phyloP scores from a whole-genome alignment of 1,284 basidiomycete genomes.

The Puccinia triticina region DNA sequence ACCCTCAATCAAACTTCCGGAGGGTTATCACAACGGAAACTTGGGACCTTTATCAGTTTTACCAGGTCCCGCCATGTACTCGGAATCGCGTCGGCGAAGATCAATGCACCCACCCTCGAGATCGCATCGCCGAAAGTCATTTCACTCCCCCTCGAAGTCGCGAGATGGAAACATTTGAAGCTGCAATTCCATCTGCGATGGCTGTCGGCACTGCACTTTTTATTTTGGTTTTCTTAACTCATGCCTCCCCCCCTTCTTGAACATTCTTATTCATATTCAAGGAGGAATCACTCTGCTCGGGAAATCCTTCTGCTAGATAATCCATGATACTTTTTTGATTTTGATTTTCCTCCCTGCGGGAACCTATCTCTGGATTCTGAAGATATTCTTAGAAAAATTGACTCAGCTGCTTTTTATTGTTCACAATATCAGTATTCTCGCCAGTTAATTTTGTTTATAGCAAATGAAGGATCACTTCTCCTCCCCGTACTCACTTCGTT shows the following conservation, averaged over 20 bases:
- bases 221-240: not conserved
- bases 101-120: not conserved
- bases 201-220: not conserved
- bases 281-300: not conserved
- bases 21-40: conserved; percentile 36
- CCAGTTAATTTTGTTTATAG: not conserved
- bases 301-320: not conserved
- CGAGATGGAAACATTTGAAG: not conserved
- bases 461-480: not conserved
- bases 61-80: conserved; percentile 22
- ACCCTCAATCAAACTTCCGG: conserved; percentile 10
- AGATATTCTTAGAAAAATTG: not conserved
- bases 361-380: not conserved
- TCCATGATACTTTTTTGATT: not conserved
- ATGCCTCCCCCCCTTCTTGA: not conserved
- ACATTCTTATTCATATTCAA: not conserved
- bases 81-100: not conserved
- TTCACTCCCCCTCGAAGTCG: not conserved
- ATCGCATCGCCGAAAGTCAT: not conserved
- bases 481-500: not conserved
- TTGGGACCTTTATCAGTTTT: not conserved
- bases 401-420: not conserved
- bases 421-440: not conserved
- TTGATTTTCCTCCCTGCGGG: conserved; percentile 5
- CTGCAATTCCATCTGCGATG: not conserved